phyloP scores from a whole-genome alignment of 805 yeast genomes.

The Jamesozyma lodderae region DNA sequence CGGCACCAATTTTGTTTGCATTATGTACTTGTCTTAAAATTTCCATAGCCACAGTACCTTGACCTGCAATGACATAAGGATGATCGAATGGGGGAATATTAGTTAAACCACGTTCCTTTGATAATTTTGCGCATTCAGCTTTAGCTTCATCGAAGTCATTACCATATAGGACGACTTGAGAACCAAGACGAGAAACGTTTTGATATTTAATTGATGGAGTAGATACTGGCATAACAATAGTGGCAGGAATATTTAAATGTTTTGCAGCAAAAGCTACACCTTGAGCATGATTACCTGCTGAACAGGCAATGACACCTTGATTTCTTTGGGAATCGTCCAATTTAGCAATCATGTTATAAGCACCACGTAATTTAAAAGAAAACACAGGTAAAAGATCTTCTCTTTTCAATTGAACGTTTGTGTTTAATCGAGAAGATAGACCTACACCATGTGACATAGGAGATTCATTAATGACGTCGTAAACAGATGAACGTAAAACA shows the following conservation, averaged over 20 bases:
- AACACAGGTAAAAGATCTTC: slow-evolving; percentile 94
- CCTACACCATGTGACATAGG: slow-evolving; percentile 72
- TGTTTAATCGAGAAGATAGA: slow-evolving; percentile 62
- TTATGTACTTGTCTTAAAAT: slow-evolving; percentile 72
- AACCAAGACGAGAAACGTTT: slow-evolving; percentile 86
- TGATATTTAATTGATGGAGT: slow-evolving; percentile 92
- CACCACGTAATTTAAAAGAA: slow-evolving; percentile 94
- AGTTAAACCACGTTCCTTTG: slow-evolving; percentile 62
- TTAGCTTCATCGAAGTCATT: slow-evolving; percentile 95
- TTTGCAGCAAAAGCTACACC: slow-evolving; percentile 94
- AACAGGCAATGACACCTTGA: slow-evolving; percentile 93
- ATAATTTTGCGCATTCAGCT: slow-evolving; percentile 70
- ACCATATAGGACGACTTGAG: slow-evolving; percentile 88
- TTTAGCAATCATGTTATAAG: slow-evolving; percentile 93
- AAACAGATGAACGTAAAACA: slow-evolving; percentile 85
- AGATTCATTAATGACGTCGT: slow-evolving; percentile 88
- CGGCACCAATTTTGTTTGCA: slow-evolving; percentile 62
- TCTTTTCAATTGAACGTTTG: slow-evolving; percentile 73
- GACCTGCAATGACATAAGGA: slow-evolving; percentile 97
- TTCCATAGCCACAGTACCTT: slow-evolving; percentile 95
- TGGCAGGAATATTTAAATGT: slow-evolving; percentile 79
- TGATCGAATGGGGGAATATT: slow-evolving; percentile 98
- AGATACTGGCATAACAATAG: slow-evolving; percentile 96
- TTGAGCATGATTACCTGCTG: slow-evolving; percentile 99
- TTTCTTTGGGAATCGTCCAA: slow-evolving; percentile 46